A percentile compares a stretch with the other conserved stretches of the same genome.
phyloP scores from a whole-genome alignment of 2,329 filamentous ascomycete genomes.

The Alternaria postmessia region DNA sequence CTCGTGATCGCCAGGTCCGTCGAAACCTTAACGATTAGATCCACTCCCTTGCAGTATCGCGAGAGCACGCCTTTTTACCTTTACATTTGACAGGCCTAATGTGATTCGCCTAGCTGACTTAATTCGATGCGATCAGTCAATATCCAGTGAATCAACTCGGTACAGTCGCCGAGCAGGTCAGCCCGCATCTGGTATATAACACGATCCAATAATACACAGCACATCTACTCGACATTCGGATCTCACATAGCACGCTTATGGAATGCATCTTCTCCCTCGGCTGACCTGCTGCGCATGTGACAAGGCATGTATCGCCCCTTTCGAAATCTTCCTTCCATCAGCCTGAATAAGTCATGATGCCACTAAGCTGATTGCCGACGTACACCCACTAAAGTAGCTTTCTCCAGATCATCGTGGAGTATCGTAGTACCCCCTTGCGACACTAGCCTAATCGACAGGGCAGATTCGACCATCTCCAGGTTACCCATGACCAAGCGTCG shows the following conservation, averaged over 20 bases:
- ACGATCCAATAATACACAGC: neutral
- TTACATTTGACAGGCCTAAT: neutral
- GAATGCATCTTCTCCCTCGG: neutral
- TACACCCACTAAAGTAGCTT: neutral
- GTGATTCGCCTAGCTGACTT: neutral
- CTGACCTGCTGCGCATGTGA: neutral
- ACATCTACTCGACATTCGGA: neutral
- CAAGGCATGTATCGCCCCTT: neutral
- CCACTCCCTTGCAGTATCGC: constrained; percentile 4
- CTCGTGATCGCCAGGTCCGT: neutral
- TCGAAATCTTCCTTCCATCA: neutral
- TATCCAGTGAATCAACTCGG: neutral
- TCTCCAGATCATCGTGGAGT: constrained; percentile 1
- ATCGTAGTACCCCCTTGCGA: neutral
- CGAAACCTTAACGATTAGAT: constrained; percentile 1
- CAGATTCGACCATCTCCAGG: neutral
- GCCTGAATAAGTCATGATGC: neutral
- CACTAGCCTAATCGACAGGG: neutral
- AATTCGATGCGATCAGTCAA: neutral
- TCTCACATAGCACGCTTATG: neutral
- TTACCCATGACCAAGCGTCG: neutral
- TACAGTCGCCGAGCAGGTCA: neutral
- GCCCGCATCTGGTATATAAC: neutral
- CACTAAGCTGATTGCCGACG: neutral
- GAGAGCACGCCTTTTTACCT: neutral